These are phyloP conservation scores for Casuarina glauca DNA, from an alignment of 306 rosid species.

Conservation along the genomic window DNA sequence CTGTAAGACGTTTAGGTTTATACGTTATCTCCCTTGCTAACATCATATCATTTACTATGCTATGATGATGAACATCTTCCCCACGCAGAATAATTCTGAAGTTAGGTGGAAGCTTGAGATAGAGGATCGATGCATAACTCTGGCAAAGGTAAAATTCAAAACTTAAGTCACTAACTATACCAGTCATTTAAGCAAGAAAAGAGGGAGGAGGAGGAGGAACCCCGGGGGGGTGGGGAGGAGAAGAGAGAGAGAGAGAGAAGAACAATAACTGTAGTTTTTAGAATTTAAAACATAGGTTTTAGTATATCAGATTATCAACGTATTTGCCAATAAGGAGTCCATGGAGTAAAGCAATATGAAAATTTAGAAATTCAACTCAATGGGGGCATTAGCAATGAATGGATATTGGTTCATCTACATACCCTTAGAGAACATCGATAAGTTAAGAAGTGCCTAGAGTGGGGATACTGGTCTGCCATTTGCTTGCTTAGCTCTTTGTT, in stretches of 20 bases:
- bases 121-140: constrained; percentile 25
- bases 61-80: constrained; percentile 6
- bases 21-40: not conserved
- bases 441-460: constrained; percentile 18
- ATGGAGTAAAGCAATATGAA: not conserved
- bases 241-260: not conserved
- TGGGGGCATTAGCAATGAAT: not conserved
- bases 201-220: not conserved
- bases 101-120: constrained; percentile 1
- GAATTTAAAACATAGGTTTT: not conserved
- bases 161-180: not conserved
- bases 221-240: too few relatives aligned
- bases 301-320: too few relatives aligned
- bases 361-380: not conserved
- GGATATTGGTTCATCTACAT: not conserved
- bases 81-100: constrained; percentile 18
- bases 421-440: constrained; percentile 20
- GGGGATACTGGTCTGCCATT: constrained; percentile 2
- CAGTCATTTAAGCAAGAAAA: not conserved
- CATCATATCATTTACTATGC: constrained; percentile 14
- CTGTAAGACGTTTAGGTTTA: not conserved
- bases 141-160: not conserved
- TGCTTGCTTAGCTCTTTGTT: constrained; percentile 5
- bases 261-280: not conserved
- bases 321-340: not conserved